Percentiles rank a stretch among this genome's conserved stretches.
Conservation (phyloP, 352 stramenopile species). For the Phytophthora litchii region DNA sequence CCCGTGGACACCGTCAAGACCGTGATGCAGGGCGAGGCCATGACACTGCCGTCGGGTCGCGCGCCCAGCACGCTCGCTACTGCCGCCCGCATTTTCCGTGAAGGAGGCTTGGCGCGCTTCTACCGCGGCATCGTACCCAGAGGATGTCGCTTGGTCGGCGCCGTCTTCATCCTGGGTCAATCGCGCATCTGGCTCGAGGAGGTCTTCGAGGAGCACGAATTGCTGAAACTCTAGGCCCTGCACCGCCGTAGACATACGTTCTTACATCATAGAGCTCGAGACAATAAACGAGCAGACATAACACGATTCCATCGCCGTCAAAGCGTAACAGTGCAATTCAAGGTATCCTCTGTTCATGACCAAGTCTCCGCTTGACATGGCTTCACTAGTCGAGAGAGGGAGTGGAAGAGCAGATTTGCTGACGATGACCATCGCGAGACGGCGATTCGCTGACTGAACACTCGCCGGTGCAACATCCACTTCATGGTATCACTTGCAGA, state of each 20-base stretch:
- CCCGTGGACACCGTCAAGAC: conserved; percentile 88
- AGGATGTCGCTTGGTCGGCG: conserved; percentile 79
- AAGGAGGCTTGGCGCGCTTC: conserved; percentile 58
- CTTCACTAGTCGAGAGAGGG: conserved; percentile 14
- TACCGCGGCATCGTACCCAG: conserved; percentile 79
- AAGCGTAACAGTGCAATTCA: neutral
- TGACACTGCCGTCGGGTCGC: conserved; percentile 44
- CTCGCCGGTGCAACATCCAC: conserved; percentile 2
- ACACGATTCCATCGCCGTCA: conserved; percentile 8
- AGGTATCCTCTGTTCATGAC: too few relatives aligned
- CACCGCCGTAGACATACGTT: conserved; percentile 9
- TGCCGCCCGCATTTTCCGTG: conserved; percentile 48
- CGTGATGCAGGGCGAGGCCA: conserved; percentile 82
- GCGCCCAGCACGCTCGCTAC: conserved; percentile 50
- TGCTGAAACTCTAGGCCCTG: conserved; percentile 46
- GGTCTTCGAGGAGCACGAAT: conserved; percentile 64
- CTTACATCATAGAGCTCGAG: conserved; percentile 19
- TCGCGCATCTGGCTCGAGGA: conserved; percentile 74
- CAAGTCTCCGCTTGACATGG: neutral
- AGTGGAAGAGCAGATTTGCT: conserved; percentile 12
- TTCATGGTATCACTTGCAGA: conserved; percentile 21
- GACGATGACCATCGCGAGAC: conserved; percentile 7
- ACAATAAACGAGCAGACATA: conserved; percentile 8
- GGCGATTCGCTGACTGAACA: conserved; percentile 17
- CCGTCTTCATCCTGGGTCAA: conserved; percentile 84